Evolutionary conservation across 164 flowering plant genomes (phyloP).

Genomic region (Hamamelis virginiana): DNA sequence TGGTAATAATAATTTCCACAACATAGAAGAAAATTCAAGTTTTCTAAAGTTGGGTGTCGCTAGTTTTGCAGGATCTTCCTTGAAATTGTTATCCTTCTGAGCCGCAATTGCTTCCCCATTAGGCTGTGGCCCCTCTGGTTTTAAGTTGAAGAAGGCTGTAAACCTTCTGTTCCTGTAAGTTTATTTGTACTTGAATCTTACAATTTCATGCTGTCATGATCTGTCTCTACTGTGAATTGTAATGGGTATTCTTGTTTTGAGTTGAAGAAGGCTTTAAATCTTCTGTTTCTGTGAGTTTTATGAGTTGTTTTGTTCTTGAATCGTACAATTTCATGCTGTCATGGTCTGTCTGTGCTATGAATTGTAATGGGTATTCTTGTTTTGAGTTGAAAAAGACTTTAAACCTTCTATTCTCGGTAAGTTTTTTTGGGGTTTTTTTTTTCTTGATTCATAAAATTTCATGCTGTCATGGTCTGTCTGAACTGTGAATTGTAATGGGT

Average conservation of each 20-base stretch:
- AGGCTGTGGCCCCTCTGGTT: conserved; percentile 6
- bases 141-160: conserved; percentile 12
- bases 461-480: too few species aligned
- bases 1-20: conserved; percentile 9
- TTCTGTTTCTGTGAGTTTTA: conserved; percentile 15
- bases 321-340: background rate
- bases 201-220: background rate
- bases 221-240: too few species aligned
- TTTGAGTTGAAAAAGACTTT: too few species aligned
- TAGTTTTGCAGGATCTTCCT: conserved; percentile 7
- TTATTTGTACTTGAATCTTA: conserved; percentile 4
- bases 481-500: background rate
- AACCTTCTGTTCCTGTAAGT: conserved; percentile 14
- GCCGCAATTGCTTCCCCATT: conserved; percentile 7
- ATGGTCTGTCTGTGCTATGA: too few species aligned
- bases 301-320: conserved; percentile 5
- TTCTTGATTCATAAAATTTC: too few species aligned
- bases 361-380: too few species aligned
- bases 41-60: conserved; percentile 20
- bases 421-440: too few species aligned
- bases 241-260: too few species aligned
- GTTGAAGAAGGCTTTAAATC: background rate
- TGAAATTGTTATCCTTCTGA: conserved; percentile 1
- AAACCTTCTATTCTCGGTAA: too few species aligned
- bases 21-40: conserved; percentile 13